A percentile compares a stretch with the other conserved stretches of the same genome.
Evolutionary conservation across 305 asterid genomes (phyloP).

Genomic region (Ilex paraguariensis): DNA sequence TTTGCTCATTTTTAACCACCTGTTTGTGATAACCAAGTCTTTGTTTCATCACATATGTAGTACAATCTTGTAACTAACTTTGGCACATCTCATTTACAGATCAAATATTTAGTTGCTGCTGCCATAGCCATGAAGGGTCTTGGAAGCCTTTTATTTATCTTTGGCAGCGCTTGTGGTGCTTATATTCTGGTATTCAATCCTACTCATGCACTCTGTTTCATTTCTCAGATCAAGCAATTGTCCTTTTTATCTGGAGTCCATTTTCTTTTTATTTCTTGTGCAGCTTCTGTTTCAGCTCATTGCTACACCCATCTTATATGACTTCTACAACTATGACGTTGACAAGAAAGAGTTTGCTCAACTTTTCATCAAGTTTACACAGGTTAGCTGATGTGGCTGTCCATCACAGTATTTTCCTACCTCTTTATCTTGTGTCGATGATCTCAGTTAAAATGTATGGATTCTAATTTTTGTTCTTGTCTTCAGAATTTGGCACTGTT

Average conservation of each 20-base stretch:
- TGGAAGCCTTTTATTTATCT: constrained; percentile 75
- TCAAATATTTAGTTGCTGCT: constrained; percentile 64
- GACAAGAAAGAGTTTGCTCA: constrained; percentile 62
- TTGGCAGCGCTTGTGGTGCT: constrained; percentile 80
- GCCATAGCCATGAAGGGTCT: constrained; percentile 58
- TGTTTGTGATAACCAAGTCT: too few species aligned
- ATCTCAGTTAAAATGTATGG: neutral
- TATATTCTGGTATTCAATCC: neutral
- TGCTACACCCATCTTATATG: constrained; percentile 64
- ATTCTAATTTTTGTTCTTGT: constrained; percentile 4
- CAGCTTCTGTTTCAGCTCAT: constrained; percentile 77
- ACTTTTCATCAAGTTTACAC: constrained; percentile 60
- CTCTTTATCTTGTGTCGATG: neutral
- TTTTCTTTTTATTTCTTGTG: neutral
- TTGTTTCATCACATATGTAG: too few species aligned
- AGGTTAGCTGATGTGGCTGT: constrained; percentile 32
- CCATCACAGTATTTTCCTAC: neutral
- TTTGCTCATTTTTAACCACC: neutral
- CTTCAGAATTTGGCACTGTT: constrained; percentile 68
- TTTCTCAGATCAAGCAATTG: too few species aligned
- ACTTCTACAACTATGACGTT: constrained; percentile 86
- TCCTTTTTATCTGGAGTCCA: too few species aligned
- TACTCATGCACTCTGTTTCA: too few species aligned
- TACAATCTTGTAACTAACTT: too few species aligned
- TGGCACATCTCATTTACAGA: constrained; percentile 25